Base-by-base conservation (phyloP, 2,329 filamentous ascomycete genomes). In the Dissoconium aciculare region DNA sequence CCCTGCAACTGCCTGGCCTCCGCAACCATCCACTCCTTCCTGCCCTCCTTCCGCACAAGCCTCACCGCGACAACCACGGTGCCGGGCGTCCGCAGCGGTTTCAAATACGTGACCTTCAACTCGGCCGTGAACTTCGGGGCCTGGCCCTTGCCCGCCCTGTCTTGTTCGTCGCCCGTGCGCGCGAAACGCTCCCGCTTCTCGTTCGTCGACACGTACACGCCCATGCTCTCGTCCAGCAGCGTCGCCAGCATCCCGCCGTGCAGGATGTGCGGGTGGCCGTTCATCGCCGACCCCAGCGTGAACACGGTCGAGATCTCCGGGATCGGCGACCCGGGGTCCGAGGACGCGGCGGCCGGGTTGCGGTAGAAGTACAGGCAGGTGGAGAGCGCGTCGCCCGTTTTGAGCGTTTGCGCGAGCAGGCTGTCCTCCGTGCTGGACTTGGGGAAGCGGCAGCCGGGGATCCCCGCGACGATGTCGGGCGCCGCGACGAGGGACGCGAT, bases 161-260 rank as follows among this genome's bases (percentile, higher is more conserved):
- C 15, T 11, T 41, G 15, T 26, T 45, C 19, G 19, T n/a, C n/a
- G 19, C 19, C n/a, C 8, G 8, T n/a, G 19, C 8, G 8, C 19
- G 19, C 19, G 19, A 8, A n/a, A 23, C 19, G 42, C 4, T 31
- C 32, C 5, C 44, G 30, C 14, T 53, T 54, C 11, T 43, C 33
- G 37, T 67, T 67, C 15, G 61, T 42, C 3, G 54, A 54, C 6
- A 69, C 52, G 11, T 71, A 38, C 4, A 64, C 53, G 1, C 70
- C 68, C 46, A 67, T 63, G 4, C 57, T 51, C 45, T 77, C 71
- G 43, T 77, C 71, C 13, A 77, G 47, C n/a, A 76, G 46, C 0
- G 65, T 61, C 5, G 62, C 61, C 5, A 69, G 59, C 16, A 75
- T 60, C 1, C 71, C 72, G 12, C 72, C 71, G 45, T 77, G 72